These are phyloP conservation scores for Teratosphaeria pseudoeucalypti DNA, from an alignment of 2,329 filamentous ascomycete genomes.

Conservation along the genomic window DNA sequence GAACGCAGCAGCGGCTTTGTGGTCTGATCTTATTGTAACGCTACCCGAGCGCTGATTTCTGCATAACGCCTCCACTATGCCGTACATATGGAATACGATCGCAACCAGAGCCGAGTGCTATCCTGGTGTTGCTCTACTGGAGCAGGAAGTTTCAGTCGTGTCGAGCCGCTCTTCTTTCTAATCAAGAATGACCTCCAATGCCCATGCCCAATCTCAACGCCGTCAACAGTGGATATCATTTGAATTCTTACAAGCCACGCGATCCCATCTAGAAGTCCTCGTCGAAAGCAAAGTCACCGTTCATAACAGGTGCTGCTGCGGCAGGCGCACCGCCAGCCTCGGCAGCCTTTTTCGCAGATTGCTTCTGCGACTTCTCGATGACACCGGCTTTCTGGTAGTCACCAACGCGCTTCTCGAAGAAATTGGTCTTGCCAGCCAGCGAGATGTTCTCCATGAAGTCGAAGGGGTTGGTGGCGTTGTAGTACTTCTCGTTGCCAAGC, in stretches of 20 bases:
- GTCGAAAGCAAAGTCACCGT: conserved; percentile 81
- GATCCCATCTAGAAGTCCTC: conserved; percentile 73
- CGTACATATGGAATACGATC: background rate
- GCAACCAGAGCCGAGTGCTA: background rate
- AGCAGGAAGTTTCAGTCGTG: background rate
- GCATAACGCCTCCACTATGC: background rate
- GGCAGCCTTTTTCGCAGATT: conserved; percentile 29
- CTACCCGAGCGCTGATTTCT: background rate
- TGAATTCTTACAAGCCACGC: background rate
- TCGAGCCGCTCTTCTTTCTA: background rate
- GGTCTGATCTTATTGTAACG: background rate
- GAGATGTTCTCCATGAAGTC: conserved; percentile 99
- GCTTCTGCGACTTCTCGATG: conserved; percentile 70
- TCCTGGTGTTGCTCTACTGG: background rate
- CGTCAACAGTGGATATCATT: background rate
- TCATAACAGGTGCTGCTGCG: conserved; percentile 38
- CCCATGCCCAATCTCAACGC: background rate
- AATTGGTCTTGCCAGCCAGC: conserved; percentile 98
- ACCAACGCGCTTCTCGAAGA: conserved; percentile 99
- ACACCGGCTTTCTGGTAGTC: conserved; percentile 99
- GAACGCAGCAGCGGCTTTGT: background rate
- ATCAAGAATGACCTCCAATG: background rate
- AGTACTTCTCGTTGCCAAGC: conserved; percentile 88
- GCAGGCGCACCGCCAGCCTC: conserved; percentile 25
- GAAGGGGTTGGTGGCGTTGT: conserved; percentile 89